Base-by-base conservation (phyloP, 176 grass and related monocot species). In the Stipa capillata region DNA sequence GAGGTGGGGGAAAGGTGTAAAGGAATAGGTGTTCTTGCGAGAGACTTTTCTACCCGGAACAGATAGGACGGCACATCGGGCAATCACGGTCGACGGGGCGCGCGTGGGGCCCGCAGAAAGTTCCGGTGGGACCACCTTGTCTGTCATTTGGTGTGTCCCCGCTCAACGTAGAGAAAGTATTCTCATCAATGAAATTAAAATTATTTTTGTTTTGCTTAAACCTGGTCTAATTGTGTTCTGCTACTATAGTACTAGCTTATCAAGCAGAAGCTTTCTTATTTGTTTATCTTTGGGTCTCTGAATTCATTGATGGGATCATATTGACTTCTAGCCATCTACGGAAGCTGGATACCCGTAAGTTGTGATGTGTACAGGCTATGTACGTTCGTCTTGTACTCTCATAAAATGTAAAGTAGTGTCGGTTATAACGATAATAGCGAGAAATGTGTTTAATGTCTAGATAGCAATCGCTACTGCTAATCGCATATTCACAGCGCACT, bases 11-110 rank as follows among this genome's bases (percentile, higher is more conserved):
- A 32, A n/a, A 45, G 77, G 62, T 54, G 45, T 52, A 32, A 77
- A 76, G 62, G 0, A 52, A 43, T 33, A 69, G 72, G 64, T 33
- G 80, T 15, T 71, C 18, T 69, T 77, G 55, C 7, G 47, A 58
- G 69, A 47, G 44, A 21, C 58, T 63, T 66, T 84, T 79, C 74
- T 83, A 84, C 80, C 67, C 74, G 80, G 65, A 40, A 61, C 23
- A 40, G 80, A 83, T 11, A 73, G 23, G 80, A 88, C 74, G 48
- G 47, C 29, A 4, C 39, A 83, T 88, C 80, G 31, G 39, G 74
- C 80, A 58, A 68, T 88, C 39, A 34, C 57, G 21, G 23, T 83
- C 55, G 33, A 20, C n/a, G n/a, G n/a, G n/a, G n/a, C n/a, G n/a
- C n/a, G n/a, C n/a, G 6, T 10, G 75, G 86, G 80, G 23, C 79